Evolutionary conservation across 208 protist species (phyloP).

Genomic region (Vickermania spadyakhi): DNA sequence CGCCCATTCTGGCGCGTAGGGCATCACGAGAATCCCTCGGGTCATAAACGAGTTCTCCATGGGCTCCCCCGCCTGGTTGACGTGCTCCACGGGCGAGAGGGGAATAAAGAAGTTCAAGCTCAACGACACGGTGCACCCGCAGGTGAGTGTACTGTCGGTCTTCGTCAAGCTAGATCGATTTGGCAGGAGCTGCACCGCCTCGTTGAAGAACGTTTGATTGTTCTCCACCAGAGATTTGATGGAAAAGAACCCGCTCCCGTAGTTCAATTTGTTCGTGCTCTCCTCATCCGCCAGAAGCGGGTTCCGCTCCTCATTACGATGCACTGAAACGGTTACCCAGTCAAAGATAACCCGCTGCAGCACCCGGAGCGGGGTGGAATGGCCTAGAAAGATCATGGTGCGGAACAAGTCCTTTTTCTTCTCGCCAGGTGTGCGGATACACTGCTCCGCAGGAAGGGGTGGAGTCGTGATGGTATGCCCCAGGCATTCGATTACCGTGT

Average conservation of each 20-base stretch:
- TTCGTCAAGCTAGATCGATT: constrained; percentile 10
- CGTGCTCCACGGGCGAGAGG: constrained; percentile 42
- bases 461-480: constrained; percentile 1
- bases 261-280: constrained; percentile 10
- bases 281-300: not conserved
- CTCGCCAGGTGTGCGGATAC: constrained; percentile 2
- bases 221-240: constrained; percentile 34
- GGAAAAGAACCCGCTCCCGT: constrained; percentile 42
- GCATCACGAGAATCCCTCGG: constrained; percentile 51
- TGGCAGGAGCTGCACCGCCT: constrained; percentile 28
- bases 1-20: constrained; percentile 50
- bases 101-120: constrained; percentile 56
- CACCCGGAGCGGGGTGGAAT: constrained; percentile 11
- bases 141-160: constrained; percentile 33
- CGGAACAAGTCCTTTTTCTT: constrained; percentile 11
- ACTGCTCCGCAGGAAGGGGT: not conserved
- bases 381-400: constrained; percentile 14
- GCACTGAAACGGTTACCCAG: constrained; percentile 10
- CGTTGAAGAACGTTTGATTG: constrained; percentile 24
- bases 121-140: constrained; percentile 30
- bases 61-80: constrained; percentile 26
- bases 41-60: constrained; percentile 38
- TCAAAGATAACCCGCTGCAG: constrained; percentile 14
- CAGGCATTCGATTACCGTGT: constrained; percentile 5
- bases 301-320: not conserved